phyloP scores from a whole-genome alignment of 2,329 filamentous ascomycete genomes.

The Penicillium glabrum region DNA sequence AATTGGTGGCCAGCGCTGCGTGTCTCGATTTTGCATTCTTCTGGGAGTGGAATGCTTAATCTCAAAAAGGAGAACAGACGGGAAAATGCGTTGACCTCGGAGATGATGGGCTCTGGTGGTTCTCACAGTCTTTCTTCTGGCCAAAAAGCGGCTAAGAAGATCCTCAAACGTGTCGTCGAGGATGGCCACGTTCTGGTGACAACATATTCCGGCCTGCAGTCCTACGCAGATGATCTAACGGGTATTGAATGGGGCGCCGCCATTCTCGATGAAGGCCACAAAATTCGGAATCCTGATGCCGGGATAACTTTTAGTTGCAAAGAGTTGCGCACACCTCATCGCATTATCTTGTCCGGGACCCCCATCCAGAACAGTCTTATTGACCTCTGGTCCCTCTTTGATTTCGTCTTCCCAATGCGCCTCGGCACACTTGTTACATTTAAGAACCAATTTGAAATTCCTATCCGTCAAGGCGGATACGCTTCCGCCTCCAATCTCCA shows the following conservation, averaged over 20 bases:
- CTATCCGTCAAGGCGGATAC: conserved; percentile 90
- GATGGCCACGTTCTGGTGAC: conserved; percentile 93
- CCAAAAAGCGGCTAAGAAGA: conserved; percentile 70
- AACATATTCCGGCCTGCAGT: conserved; percentile 93
- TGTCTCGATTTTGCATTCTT: conserved; percentile 92
- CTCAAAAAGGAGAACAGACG: conserved; percentile 60
- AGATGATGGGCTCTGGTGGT: conserved; percentile 48
- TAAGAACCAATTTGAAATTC: conserved; percentile 86
- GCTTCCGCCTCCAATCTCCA: conserved; percentile 92
- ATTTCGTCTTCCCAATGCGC: conserved; percentile 96
- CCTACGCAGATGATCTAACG: conserved; percentile 79
- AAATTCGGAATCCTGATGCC: conserved; percentile 95
- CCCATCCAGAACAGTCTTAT: conserved; percentile 97
- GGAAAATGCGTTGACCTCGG: conserved; percentile 64
- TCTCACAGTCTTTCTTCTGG: conserved; percentile 49
- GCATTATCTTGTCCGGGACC: conserved; percentile 91
- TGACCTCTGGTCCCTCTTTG: conserved; percentile 95
- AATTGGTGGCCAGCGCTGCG: conserved; percentile 99
- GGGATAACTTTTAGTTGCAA: conserved; percentile 95
- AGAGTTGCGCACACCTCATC: conserved; percentile 82
- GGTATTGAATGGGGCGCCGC: conserved; percentile 89
- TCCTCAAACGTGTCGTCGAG: conserved; percentile 77
- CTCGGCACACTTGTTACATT: conserved; percentile 90
- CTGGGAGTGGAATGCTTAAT: conserved; percentile 94
- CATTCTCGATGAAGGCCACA: conserved; percentile 94